A percentile compares a stretch with the other conserved stretches of the same genome.
These are phyloP conservation scores for Globisporangium polare DNA, from an alignment of 352 stramenopile genomes.

Conservation along the genomic window DNA sequence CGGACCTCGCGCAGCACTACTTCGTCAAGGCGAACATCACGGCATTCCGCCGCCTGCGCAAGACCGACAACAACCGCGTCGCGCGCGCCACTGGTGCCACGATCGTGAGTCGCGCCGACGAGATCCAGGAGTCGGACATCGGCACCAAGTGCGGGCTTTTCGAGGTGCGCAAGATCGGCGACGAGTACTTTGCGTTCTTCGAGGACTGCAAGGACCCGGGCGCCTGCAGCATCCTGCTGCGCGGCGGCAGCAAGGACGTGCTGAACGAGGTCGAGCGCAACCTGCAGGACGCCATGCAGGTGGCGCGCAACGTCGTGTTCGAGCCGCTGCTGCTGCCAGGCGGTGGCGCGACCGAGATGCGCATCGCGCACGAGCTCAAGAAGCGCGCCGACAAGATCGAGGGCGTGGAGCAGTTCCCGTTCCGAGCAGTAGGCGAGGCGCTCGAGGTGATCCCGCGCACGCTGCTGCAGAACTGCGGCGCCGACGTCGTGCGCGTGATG, in stretches of 20 bases:
- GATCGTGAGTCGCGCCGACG: constrained; percentile 97
- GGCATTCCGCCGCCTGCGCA: constrained; percentile 97
- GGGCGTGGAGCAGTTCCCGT: constrained; percentile 97
- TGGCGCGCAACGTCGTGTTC: constrained; percentile 99
- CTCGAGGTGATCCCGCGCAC: constrained; percentile 99
- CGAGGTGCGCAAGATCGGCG: constrained; percentile 92
- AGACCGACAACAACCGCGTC: constrained; percentile 99
- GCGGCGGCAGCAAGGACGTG: constrained; percentile 98
- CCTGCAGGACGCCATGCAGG: constrained; percentile 99
- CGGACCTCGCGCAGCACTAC: constrained; percentile 99
- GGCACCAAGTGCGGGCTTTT: constrained; percentile 98
- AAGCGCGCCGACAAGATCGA: constrained; percentile 90
- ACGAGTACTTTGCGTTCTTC: constrained; percentile 99
- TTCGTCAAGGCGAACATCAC: constrained; percentile 99
- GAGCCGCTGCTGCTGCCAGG: constrained; percentile 96
- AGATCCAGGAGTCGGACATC: constrained; percentile 99
- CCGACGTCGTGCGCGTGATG: constrained; percentile 97
- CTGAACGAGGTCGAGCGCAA: constrained; percentile 99
- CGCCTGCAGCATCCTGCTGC: constrained; percentile 97
- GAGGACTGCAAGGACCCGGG: constrained; percentile 98
- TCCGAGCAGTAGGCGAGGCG: constrained; percentile 95
- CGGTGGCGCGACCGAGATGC: constrained; percentile 98
- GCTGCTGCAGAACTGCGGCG: constrained; percentile 98
- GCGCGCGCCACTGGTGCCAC: constrained; percentile 95
- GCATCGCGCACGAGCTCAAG: constrained; percentile 93